These are phyloP conservation scores for Talaromyces sp. DNA, from an alignment of 2,329 filamentous ascomycete species.

Conservation along the genomic window DNA sequence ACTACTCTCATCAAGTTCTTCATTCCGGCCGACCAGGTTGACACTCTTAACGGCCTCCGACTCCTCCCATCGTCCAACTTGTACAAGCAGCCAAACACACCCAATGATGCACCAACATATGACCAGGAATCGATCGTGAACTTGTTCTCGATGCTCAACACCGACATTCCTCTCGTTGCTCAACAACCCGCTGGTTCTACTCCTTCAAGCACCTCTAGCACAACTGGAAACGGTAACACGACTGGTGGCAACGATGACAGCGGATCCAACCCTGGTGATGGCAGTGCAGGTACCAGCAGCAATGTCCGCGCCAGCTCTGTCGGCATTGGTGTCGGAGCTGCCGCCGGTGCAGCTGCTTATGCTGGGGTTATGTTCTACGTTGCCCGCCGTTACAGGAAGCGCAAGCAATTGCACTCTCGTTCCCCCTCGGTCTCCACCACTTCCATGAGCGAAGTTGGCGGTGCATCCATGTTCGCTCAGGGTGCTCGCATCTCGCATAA, in stretches of 20 bases:
- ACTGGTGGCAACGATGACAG: constrained; percentile 36
- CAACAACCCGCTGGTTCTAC: constrained; percentile 13
- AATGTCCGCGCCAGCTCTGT: constrained; percentile 49
- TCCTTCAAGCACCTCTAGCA: constrained; percentile 37
- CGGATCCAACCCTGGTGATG: constrained; percentile 35
- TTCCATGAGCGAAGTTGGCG: constrained; percentile 65
- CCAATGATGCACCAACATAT: constrained; percentile 17
- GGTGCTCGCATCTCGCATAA: constrained; percentile 53
- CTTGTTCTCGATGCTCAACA: constrained; percentile 78
- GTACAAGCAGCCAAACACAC: constrained; percentile 64
- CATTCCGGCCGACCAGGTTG: constrained; percentile 69
- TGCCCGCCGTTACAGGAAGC: constrained; percentile 84
- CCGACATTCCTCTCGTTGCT: constrained; percentile 67
- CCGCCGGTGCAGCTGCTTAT: constrained; percentile 78
- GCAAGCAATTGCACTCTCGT: constrained; percentile 72
- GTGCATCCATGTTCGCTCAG: constrained; percentile 31
- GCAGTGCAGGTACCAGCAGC: constrained; percentile 45
- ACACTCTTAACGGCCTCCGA: constrained; percentile 65
- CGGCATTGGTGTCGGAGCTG: constrained; percentile 71
- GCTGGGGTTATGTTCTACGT: constrained; percentile 93
- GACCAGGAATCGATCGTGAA: constrained; percentile 57
- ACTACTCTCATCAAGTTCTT: constrained; percentile 76
- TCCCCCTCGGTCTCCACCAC: constrained; percentile 66
- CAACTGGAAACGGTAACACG: constrained; percentile 38
- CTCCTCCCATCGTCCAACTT: constrained; percentile 68